Base-by-base conservation (phyloP, 2,329 filamentous ascomycete species). In the Xylaria sp. region DNA sequence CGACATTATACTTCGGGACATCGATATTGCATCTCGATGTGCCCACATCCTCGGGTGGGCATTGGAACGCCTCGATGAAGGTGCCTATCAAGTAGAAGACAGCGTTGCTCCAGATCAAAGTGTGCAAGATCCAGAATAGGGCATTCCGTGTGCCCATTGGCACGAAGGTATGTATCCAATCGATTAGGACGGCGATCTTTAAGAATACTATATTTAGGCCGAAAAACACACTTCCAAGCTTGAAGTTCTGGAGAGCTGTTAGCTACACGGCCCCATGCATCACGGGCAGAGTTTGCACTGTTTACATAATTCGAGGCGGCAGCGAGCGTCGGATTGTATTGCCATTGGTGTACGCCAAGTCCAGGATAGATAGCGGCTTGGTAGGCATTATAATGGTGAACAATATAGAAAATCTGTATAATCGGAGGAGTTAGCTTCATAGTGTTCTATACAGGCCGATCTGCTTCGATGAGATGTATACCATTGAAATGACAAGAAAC, bases 21-120 rank as follows among this genome's bases (percentile, higher is more conserved):
- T 67, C 57, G 25, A 67, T 61, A 25, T 53, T 53, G 52, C 66
- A 67, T 31, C 9, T 53, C 7, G 50, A 4, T 3, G 63, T 59
- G 3, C 45, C 47, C 5, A 60, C 53, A 6, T 63, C 60, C 21
- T 63, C 46, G 4, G 64, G 66, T 21, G 60, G 50, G 25, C 66
- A 67, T 43, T 61, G 63, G 55, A 67, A 66, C 8, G 56, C 57
- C 38, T 67, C 63, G 40, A 66, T 62, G 14, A 67, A 64, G 19
- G 66, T 67, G 28, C 63, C 63, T 7, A 63, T 57, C 12, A 66
- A 42, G 43, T 67, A 67, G 31, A 66, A 66, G 8, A 66, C 8
- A 6, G 61, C 64, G 11, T 66, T 66, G 25, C 19, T 43, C 57
- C 53, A 57, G 33, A 66, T 66, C 12, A 66, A 6, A 2, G 4